Evolutionary conservation across 495 filamentous ascomycete species (phyloP).

Genomic region (Parathielavia appendiculata): DNA sequence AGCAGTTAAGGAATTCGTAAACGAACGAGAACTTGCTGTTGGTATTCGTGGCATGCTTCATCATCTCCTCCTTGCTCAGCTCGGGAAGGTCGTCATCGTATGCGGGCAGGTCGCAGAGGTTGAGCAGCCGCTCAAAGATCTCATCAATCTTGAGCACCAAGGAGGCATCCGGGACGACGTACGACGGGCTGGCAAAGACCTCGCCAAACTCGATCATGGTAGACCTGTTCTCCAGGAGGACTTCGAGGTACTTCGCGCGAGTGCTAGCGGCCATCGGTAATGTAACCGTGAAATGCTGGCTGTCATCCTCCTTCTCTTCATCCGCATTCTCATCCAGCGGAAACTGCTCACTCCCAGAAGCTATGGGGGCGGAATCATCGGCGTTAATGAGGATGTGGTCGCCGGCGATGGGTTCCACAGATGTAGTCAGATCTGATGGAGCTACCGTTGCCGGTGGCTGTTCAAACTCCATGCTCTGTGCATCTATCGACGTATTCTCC

Average conservation of each 20-base stretch:
- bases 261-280: constrained; percentile 38
- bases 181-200: constrained; percentile 22
- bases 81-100: constrained; percentile 32
- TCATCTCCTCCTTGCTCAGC: constrained; percentile 29
- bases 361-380: neutral
- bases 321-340: neutral
- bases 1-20: constrained; percentile 35
- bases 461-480: constrained; percentile 8
- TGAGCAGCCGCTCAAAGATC: constrained; percentile 35
- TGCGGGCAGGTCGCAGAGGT: constrained; percentile 41
- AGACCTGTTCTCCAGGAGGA: constrained; percentile 32
- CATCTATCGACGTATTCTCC: neutral
- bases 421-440: constrained; percentile 35
- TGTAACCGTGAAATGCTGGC: constrained; percentile 34
- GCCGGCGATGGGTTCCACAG: constrained; percentile 27
- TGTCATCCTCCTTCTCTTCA: constrained; percentile 14
- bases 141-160: constrained; percentile 34
- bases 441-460: constrained; percentile 33
- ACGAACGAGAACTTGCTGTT: constrained; percentile 46
- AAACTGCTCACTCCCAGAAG: neutral
- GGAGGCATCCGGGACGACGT: constrained; percentile 22
- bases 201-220: constrained; percentile 34
- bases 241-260: constrained; percentile 38
- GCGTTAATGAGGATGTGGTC: constrained; percentile 13
- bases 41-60: constrained; percentile 36